These are phyloP conservation scores for Rhizophlyctis rosea DNA, from an alignment of 192 early-diverging fungal genomes.

Conservation along the genomic window DNA sequence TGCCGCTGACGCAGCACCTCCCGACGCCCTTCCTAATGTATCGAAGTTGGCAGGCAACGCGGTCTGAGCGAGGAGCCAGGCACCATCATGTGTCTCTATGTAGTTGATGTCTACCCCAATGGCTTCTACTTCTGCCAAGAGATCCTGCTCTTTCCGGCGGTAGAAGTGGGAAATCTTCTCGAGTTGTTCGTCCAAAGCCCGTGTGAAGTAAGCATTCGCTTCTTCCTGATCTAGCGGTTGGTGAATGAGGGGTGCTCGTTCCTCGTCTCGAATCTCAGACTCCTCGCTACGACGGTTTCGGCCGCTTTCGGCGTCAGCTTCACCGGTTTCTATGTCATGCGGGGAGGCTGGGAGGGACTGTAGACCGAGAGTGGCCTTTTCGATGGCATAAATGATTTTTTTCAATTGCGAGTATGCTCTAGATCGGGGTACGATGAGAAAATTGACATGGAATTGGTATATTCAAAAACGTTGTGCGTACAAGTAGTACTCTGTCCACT, in stretches of 20 bases:
- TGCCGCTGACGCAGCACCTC: background rate
- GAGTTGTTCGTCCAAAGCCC: conserved; percentile 79
- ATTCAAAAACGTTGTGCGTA: conserved; percentile 10
- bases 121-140: conserved; percentile 64
- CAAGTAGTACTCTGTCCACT: conserved; percentile 53
- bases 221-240: conserved; percentile 32
- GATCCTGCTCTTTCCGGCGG: conserved; percentile 74
- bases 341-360: conserved; percentile 31
- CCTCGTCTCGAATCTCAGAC: conserved; percentile 13
- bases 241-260: conserved; percentile 28
- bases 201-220: conserved; percentile 52
- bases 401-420: conserved; percentile 46
- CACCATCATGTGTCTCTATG: conserved; percentile 22
- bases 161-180: conserved; percentile 84
- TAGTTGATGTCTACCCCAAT: conserved; percentile 54
- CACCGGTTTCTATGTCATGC: conserved; percentile 29
- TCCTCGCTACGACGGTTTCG: too few species aligned
- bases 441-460: conserved; percentile 3
- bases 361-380: conserved; percentile 43
- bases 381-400: conserved; percentile 48
- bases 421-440: background rate
- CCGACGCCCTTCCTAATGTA: background rate
- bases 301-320: background rate
- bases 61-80: background rate
- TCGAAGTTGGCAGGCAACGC: background rate